phyloP scores from a whole-genome alignment of 2,329 filamentous ascomycete genomes.

The Colletotrichum sansevieriae region DNA sequence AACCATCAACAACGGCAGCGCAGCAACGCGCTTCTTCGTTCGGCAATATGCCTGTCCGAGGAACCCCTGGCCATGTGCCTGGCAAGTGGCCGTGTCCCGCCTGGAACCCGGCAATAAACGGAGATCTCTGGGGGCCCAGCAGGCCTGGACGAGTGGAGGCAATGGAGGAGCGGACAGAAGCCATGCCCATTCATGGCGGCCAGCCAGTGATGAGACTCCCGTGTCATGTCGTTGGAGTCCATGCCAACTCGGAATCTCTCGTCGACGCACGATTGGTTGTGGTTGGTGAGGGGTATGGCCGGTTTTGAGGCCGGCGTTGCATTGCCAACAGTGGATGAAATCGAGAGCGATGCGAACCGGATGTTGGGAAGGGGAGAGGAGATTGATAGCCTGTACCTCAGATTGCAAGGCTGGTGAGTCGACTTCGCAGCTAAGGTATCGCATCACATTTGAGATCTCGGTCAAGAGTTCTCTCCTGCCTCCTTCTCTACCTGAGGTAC shows the following conservation, averaged over 20 bases:
- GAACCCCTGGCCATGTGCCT: slow-evolving; percentile 8
- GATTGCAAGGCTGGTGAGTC: slow-evolving; percentile 23
- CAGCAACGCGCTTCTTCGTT: background rate
- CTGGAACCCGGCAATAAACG: slow-evolving; percentile 31
- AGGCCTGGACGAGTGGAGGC: slow-evolving; percentile 13
- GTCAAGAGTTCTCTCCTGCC: slow-evolving; percentile 8
- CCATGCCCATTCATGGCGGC: background rate
- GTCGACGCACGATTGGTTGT: slow-evolving; percentile 30
- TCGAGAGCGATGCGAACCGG: slow-evolving; percentile 1
- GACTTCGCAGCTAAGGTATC: background rate
- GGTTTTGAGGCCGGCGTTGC: slow-evolving; percentile 33
- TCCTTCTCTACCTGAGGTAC: no score
- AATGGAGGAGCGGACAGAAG: background rate
- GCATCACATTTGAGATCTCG: slow-evolving; percentile 30
- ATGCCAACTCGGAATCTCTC: slow-evolving; percentile 30
- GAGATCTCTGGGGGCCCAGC: slow-evolving; percentile 31
- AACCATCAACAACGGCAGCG: no score
- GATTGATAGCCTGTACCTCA: background rate
- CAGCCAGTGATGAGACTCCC: slow-evolving; percentile 28
- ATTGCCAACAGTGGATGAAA: slow-evolving; percentile 29
- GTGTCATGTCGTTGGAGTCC: slow-evolving; percentile 35
- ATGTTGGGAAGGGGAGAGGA: background rate
- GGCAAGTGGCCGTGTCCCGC: slow-evolving; percentile 22
- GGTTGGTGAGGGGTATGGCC: slow-evolving; percentile 33
- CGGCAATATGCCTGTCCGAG: slow-evolving; percentile 24